Conservation (phyloP, 805 yeast species). For the Nakazawaea ambrosiae region DNA sequence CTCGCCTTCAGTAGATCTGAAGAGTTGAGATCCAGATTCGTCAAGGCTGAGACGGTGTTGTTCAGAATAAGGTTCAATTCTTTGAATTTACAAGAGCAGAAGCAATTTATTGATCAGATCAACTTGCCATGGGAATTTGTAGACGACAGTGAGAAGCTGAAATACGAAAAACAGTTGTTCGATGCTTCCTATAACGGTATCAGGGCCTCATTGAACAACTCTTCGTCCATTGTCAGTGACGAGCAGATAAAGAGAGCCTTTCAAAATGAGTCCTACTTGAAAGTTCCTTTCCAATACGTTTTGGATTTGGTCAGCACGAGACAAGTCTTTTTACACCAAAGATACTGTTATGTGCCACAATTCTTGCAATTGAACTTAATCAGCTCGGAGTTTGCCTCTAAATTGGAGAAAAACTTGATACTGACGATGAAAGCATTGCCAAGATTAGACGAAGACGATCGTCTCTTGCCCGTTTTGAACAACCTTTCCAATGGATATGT, state of each 20-base stretch:
- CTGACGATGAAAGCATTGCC: conserved; percentile 74
- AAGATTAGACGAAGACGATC: conserved; percentile 83
- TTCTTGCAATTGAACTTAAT: conserved; percentile 69
- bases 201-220: conserved; percentile 26
- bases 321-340: conserved; percentile 56
- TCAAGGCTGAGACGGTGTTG: conserved; percentile 66
- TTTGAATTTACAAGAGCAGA: conserved; percentile 60
- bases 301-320: conserved; percentile 71
- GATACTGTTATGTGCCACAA: conserved; percentile 81
- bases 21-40: conserved; percentile 74
- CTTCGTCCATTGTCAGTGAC: conserved; percentile 26
- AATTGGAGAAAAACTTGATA: conserved; percentile 44
- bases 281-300: conserved; percentile 83
- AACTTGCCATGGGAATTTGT: conserved; percentile 72
- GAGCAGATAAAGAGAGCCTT: conserved; percentile 49
- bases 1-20: conserved; percentile 85
- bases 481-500: conserved; percentile 73
- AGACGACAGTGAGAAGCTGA: conserved; percentile 49
- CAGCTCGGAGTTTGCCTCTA: conserved; percentile 56
- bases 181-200: conserved; percentile 47
- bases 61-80: conserved; percentile 67
- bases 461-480: conserved; percentile 76
- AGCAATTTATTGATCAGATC: conserved; percentile 56
- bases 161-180: conserved; percentile 40
- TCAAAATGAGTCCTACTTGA: conserved; percentile 61